Evolutionary conservation across 176 grass and related monocot species (phyloP).

Genomic region (Pontederia crassipes): DNA sequence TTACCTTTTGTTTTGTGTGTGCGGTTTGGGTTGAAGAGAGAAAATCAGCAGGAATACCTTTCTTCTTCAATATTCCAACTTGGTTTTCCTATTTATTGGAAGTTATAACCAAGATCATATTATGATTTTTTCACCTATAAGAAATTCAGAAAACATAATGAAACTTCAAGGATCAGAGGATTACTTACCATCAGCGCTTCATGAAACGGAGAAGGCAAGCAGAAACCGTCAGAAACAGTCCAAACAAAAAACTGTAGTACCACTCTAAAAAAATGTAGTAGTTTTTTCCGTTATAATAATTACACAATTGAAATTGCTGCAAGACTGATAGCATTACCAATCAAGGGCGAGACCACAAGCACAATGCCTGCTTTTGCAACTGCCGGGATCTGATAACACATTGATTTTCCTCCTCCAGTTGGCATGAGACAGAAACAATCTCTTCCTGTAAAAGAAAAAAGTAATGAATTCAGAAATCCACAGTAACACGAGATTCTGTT

Average conservation of each 20-base stretch:
- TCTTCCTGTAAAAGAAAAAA: slow-evolving; percentile 46
- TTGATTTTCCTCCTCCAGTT: slow-evolving; percentile 95
- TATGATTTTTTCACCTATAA: background rate
- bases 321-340: slow-evolving; percentile 40
- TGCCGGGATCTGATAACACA: slow-evolving; percentile 91
- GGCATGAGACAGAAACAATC: slow-evolving; percentile 99
- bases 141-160: slow-evolving; percentile 14
- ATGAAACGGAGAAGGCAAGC: slow-evolving; percentile 32
- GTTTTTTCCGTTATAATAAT: slow-evolving; percentile 23
- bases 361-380: slow-evolving; percentile 79
- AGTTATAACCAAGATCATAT: slow-evolving; percentile 11
- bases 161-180: slow-evolving; percentile 10
- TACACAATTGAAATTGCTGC: slow-evolving; percentile 7
- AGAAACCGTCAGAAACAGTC: slow-evolving; percentile 31
- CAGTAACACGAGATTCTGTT: background rate
- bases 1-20: slow-evolving; percentile 54
- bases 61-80: slow-evolving; percentile 71
- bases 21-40: slow-evolving; percentile 85
- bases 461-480: slow-evolving; percentile 12
- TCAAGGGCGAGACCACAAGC: slow-evolving; percentile 93
- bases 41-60: slow-evolving; percentile 84
- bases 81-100: slow-evolving; percentile 65
- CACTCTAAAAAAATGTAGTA: background rate
- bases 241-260: background rate
- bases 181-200: slow-evolving; percentile 82